Evolutionary conservation across 2,329 filamentous ascomycete species (phyloP), one percentile per base, ranked within the genome.

Genomic region (Colletotrichum musae): DNA sequence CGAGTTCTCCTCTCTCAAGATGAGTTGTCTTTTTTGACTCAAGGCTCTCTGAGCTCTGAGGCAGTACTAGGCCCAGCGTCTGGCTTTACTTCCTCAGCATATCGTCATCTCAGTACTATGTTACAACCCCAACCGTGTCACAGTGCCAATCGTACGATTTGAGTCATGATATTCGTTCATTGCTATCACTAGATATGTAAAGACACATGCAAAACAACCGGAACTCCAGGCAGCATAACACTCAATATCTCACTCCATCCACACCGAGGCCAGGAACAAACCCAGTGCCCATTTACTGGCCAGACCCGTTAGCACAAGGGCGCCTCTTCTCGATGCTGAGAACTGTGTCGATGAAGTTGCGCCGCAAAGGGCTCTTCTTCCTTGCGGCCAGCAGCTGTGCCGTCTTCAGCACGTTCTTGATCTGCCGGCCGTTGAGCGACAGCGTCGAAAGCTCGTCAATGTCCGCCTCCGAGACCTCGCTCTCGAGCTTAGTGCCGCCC

Each of bases 341-440:
- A 0, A 72, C 70, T 0, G 61, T 62, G 5, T 72, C 68, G 45
- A 72, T 69, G 18, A 72, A 72, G 21, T 48, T 59, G 7, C 69
- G 69, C 59, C 65, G 45, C 2, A 72, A 26, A 5, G 60, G 73
- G 2, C 75, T 73, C 26, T 68, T 73, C 72, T 78, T 79, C 26
- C 79, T 45, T 1, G 72, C 73, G 4, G 94, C 94, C 12, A 83
- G 78, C 6, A 83, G 58, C 67, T 80, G 77, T 0, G 79, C 77
- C 6, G 78, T 79, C 73, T 83, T 83, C 71, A 83, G 73, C n/a
- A 81, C 57, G 47, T 85, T 86, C 75, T 86, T 85, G 59, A 86
- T 86, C 77, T 86, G 83, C 4, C 84, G 77, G 0, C 84, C 83
- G 58, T 86, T 86, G 18, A 86, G 77, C 16, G 78, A 72, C 60